phyloP scores from a whole-genome alignment of 768 basidiomycete species.

The Lentinula guzmanii region DNA sequence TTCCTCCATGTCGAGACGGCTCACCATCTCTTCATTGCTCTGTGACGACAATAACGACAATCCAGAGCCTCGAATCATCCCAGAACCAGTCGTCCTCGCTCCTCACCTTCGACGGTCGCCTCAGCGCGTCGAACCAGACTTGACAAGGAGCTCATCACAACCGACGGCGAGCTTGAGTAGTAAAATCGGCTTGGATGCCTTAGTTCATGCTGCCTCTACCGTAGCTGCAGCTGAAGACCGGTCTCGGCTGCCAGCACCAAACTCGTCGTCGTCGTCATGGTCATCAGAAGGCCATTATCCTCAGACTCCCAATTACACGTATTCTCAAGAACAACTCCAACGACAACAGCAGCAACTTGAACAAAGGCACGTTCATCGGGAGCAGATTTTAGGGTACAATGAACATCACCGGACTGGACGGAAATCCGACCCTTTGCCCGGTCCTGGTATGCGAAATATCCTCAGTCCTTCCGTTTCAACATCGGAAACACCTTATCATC shows the following conservation, averaged over 20 bases:
- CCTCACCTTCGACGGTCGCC: slow-evolving; percentile 21
- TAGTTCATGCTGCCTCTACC: slow-evolving; percentile 46
- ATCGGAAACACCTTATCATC: slow-evolving; percentile 5
- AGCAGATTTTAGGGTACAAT: slow-evolving; percentile 2
- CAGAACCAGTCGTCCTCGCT: slow-evolving; percentile 22
- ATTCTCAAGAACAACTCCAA: neutral
- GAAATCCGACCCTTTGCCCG: slow-evolving; percentile 6
- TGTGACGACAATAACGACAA: slow-evolving; percentile 40
- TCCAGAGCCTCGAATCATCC: slow-evolving; percentile 14
- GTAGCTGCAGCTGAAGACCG: slow-evolving; percentile 53
- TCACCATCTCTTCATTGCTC: slow-evolving; percentile 72
- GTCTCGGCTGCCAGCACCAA: slow-evolving; percentile 31
- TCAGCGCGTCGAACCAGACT: slow-evolving; percentile 2
- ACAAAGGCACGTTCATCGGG: slow-evolving; percentile 7
- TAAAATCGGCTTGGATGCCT: slow-evolving; percentile 47
- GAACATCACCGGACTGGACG: slow-evolving; percentile 1
- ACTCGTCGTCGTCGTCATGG: neutral
- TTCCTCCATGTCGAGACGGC: slow-evolving; percentile 43
- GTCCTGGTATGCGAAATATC: slow-evolving; percentile 4
- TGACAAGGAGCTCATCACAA: neutral
- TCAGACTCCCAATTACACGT: neutral
- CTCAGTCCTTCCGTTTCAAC: neutral
- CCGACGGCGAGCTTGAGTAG: neutral
- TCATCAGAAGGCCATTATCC: neutral
- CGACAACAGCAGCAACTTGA: slow-evolving; percentile 7